phyloP scores from a whole-genome alignment of 805 yeast species.

The Yarrowia deformans region DNA sequence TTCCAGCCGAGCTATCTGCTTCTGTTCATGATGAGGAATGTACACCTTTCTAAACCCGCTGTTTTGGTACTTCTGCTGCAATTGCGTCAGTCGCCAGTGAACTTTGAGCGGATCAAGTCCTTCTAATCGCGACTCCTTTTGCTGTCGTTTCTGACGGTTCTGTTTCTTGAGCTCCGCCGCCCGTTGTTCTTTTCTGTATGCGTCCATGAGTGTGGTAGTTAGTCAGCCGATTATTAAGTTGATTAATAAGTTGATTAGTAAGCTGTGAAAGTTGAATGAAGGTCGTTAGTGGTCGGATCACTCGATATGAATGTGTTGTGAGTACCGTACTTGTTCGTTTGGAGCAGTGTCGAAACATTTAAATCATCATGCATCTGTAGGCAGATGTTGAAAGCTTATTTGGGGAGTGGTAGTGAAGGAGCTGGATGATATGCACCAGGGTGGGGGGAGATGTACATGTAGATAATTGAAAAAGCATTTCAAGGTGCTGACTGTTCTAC shows the following conservation, averaged over 20 bases:
- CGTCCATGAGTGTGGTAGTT: not conserved
- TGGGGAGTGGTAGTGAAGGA: not conserved
- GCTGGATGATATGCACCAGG: too few relatives aligned
- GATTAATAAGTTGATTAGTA: not conserved
- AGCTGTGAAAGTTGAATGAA: too few relatives aligned
- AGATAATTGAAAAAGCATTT: too few relatives aligned
- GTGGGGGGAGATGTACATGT: too few relatives aligned
- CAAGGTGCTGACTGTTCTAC: too few relatives aligned
- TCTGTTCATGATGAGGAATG: constrained; percentile 45
- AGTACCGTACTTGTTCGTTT: too few relatives aligned
- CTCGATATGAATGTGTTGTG: not conserved
- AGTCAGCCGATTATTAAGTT: not conserved
- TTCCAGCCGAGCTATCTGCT: constrained; percentile 41
- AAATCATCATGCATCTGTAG: constrained; percentile 3
- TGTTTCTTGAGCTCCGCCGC: constrained; percentile 37
- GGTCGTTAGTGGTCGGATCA: not conserved
- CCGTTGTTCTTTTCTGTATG: constrained; percentile 30
- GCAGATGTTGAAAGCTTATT: not conserved
- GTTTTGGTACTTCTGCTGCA: constrained; percentile 31
- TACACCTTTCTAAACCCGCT: constrained; percentile 41
- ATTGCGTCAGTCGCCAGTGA: constrained; percentile 11
- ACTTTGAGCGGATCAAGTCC: constrained; percentile 21
- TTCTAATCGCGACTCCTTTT: constrained; percentile 14
- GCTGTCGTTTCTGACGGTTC: constrained; percentile 1
- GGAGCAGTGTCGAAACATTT: not conserved